These are phyloP conservation scores for Teunomyces aglyptinius DNA, from an alignment of 805 yeast genomes.

Conservation along the genomic window DNA sequence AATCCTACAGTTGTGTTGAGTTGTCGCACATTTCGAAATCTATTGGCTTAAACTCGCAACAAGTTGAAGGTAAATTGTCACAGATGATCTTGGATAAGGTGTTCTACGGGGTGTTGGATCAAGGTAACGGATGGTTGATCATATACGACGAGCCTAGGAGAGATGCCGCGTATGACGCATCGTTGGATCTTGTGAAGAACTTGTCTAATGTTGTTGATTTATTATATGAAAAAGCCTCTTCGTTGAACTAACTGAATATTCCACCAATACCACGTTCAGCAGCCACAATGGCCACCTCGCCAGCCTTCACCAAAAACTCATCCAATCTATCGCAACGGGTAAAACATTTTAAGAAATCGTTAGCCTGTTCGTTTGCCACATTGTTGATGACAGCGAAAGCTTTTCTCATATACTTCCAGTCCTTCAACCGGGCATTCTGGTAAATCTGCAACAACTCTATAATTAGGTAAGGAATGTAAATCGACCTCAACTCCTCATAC, in stretches of 20 bases:
- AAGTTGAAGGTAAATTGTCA: slow-evolving; percentile 89
- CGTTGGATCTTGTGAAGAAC: slow-evolving; percentile 81
- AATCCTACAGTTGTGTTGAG: slow-evolving; percentile 96
- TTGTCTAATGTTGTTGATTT: slow-evolving; percentile 87
- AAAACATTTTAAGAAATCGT: slow-evolving; percentile 61
- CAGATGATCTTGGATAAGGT: slow-evolving; percentile 96
- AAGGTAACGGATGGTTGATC: slow-evolving; percentile 96
- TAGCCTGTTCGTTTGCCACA: slow-evolving; percentile 64
- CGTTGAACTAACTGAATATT: slow-evolving; percentile 52
- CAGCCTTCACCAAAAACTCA: slow-evolving; percentile 52
- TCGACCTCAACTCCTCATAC: slow-evolving; percentile 54
- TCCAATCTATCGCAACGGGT: slow-evolving; percentile 52
- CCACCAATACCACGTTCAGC: slow-evolving; percentile 45
- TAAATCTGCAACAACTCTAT: slow-evolving; percentile 62
- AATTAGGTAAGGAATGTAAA: slow-evolving; percentile 72
- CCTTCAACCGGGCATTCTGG: slow-evolving; percentile 34
- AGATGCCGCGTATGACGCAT: slow-evolving; percentile 85
- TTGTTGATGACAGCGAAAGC: slow-evolving; percentile 60
- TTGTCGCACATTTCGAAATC: slow-evolving; percentile 81
- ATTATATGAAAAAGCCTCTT: slow-evolving; percentile 89
- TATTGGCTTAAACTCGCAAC: slow-evolving; percentile 82
- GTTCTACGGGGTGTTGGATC: slow-evolving; percentile 95
- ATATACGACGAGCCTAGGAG: slow-evolving; percentile 85
- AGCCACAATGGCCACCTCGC: slow-evolving; percentile 57
- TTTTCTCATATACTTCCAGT: slow-evolving; percentile 46